These are phyloP conservation scores for Monosporozyma siamensis DNA, from an alignment of 805 yeast genomes.

Conservation along the genomic window DNA sequence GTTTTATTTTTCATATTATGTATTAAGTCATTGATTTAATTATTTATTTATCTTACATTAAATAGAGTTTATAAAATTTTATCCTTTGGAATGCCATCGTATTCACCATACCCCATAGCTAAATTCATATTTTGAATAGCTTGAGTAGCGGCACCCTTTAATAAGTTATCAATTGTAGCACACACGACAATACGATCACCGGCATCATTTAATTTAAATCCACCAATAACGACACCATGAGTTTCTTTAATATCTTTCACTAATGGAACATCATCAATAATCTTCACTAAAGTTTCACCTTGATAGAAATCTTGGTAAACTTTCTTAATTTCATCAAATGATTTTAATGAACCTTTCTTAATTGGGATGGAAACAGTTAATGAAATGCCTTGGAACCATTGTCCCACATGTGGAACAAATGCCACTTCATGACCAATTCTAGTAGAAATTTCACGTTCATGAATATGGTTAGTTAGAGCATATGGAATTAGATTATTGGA, in stretches of 20 bases:
- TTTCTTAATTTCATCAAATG: slow-evolving; percentile 65
- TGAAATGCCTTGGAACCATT: slow-evolving; percentile 98
- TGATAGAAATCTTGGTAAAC: slow-evolving; percentile 81
- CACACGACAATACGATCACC: slow-evolving; percentile 88
- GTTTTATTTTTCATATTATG: background rate
- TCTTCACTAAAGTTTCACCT: slow-evolving; percentile 75
- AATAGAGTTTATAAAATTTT: slow-evolving; percentile 31
- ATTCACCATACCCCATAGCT: slow-evolving; percentile 83
- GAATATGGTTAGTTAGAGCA: slow-evolving; percentile 92
- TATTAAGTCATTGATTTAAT: no score
- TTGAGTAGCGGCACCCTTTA: slow-evolving; percentile 98
- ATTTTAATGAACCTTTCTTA: slow-evolving; percentile 45
- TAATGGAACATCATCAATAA: slow-evolving; percentile 86
- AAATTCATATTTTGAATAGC: slow-evolving; percentile 93
- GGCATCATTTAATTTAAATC: slow-evolving; percentile 83
- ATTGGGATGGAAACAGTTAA: slow-evolving; percentile 88
- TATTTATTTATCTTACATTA: slow-evolving; percentile 1
- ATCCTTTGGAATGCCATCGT: slow-evolving; percentile 84
- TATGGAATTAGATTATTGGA: slow-evolving; percentile 86
- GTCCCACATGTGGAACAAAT: slow-evolving; percentile 95
- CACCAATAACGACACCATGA: slow-evolving; percentile 93
- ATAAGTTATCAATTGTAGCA: slow-evolving; percentile 89
- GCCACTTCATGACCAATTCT: slow-evolving; percentile 75
- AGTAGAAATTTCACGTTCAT: slow-evolving; percentile 83
- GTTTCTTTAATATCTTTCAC: slow-evolving; percentile 88